A percentile compares a stretch with the other conserved stretches of the same genome.
Evolutionary conservation across 352 stramenopile genomes (phyloP).

Genomic region (Pythium aristosporum): DNA sequence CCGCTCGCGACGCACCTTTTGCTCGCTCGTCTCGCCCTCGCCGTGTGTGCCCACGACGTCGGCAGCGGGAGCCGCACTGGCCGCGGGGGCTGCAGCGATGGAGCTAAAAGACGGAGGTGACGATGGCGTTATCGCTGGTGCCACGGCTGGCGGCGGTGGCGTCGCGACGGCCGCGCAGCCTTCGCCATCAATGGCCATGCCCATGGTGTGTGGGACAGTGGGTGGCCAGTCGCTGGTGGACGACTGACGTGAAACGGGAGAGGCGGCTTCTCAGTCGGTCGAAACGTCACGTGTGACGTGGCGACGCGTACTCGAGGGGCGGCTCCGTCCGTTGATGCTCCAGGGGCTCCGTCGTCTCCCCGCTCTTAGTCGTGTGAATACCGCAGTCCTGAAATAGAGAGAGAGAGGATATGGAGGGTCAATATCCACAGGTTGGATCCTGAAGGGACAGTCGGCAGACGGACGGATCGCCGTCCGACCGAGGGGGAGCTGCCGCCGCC

Average conservation of each 20-base stretch:
- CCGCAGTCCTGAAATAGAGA: not conserved
- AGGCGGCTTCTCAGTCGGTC: slow-evolving; percentile 3
- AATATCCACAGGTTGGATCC: slow-evolving; percentile 17
- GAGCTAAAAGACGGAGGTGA: not conserved
- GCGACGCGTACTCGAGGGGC: slow-evolving; percentile 7
- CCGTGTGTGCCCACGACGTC: slow-evolving; percentile 12
- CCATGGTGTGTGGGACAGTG: slow-evolving; percentile 32
- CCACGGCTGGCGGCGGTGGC: not conserved
- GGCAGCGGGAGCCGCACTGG: not conserved
- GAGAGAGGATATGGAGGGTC: not conserved
- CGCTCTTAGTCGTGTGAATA: not conserved
- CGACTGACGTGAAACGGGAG: slow-evolving; percentile 1
- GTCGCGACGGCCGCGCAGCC: slow-evolving; percentile 24
- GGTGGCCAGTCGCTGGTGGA: not conserved
- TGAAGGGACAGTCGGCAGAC: slow-evolving; percentile 25
- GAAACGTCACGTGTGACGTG: slow-evolving; percentile 30
- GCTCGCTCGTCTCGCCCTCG: slow-evolving; percentile 15
- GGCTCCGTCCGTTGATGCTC: not conserved
- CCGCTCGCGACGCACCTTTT: slow-evolving; percentile 23
- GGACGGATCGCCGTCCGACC: slow-evolving; percentile 10
- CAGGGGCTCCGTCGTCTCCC: not conserved
- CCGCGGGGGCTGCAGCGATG: not conserved
- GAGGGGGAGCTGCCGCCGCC: not conserved
- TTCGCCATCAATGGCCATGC: slow-evolving; percentile 67
- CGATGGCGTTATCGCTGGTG: not conserved